Evolutionary conservation across 2,329 filamentous ascomycete genomes (phyloP), one percentile per base, ranked within the genome.

Genomic region (Thermomyces lanuginosus): DNA sequence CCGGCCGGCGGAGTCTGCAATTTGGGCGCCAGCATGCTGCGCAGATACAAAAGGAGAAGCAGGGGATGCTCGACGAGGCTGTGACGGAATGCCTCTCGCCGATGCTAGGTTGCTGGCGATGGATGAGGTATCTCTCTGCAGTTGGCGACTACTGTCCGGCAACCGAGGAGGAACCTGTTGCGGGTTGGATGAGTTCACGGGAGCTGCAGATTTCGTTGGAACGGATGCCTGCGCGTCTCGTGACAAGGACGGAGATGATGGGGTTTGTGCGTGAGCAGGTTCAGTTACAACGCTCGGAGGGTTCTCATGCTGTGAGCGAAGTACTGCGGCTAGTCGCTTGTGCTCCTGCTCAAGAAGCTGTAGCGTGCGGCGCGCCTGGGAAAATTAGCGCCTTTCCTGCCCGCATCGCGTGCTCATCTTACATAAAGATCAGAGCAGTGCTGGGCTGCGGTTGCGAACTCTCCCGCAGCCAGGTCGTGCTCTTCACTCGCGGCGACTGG

Each of bases 21-120:
- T 58, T 34, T 70, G 78, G 0, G 77, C 78, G 1, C 77, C 72
- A 0, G 74, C 64, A 47, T 80, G 76, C 34, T 83, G 72, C 33
- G 70, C 74, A 21, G 78, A 81, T 11, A 84, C 58, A 30, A 77
- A 76, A 1, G 79, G 76, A 4, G 70, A 76, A 7, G 73, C 65
- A 2, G 76, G 75, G 34, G 76, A 72, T 13, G 72, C 66, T 34
- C 74, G 64, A 32, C 55, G 55, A 27, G 56, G 54, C 18, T 58
- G 56, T 3, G 59, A 50, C 2, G 64, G 64, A 21, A 92, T 92
- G 10, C 83, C 83, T 36, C 83, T 67, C 16, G 82, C 82, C 8
- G 81, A 82, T 8, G 83, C 83, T 22, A 92, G 58, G 43, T 91
- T 91, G 53, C 72, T 92, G 14, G 81, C 82, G 34, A 92, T 91